A percentile compares a stretch with the other conserved stretches of the same genome.
phyloP scores from a whole-genome alignment of 768 basidiomycete genomes.

The Chalciporus pseudorubinellus region DNA sequence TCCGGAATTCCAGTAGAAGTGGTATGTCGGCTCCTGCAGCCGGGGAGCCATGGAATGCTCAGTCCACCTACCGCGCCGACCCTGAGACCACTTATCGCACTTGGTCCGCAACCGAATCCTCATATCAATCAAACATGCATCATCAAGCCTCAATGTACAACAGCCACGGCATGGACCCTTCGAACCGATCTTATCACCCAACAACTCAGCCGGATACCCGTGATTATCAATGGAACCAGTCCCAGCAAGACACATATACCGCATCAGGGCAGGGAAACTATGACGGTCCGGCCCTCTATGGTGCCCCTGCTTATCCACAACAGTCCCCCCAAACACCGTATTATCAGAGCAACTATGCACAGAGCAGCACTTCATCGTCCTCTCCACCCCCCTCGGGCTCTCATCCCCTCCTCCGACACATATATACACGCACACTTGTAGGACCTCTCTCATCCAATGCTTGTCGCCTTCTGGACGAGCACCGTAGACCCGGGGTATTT shows the following conservation, averaged over 20 bases:
- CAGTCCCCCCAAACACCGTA: slow-evolving; percentile 30
- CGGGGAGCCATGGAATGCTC: slow-evolving; percentile 24
- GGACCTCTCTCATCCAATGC: slow-evolving; percentile 88
- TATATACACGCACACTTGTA: slow-evolving; percentile 85
- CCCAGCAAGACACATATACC: slow-evolving; percentile 26
- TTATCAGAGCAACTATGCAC: slow-evolving; percentile 28
- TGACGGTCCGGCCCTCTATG: slow-evolving; percentile 24
- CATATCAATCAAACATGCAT: slow-evolving; percentile 34
- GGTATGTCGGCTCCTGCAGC: slow-evolving; percentile 17
- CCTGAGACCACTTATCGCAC: slow-evolving; percentile 42
- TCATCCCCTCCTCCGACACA: slow-evolving; percentile 57
- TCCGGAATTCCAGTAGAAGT: slow-evolving; percentile 37
- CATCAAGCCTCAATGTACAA: slow-evolving; percentile 25
- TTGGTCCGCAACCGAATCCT: slow-evolving; percentile 44
- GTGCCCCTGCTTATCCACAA: slow-evolving; percentile 26
- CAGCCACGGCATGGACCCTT: slow-evolving; percentile 39
- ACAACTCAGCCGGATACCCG: slow-evolving; percentile 37
- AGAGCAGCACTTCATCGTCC: slow-evolving; percentile 22
- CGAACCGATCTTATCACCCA: slow-evolving; percentile 34
- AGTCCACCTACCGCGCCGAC: slow-evolving; percentile 28
- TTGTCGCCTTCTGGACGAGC: slow-evolving; percentile 78
- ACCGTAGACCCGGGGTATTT: slow-evolving; percentile 84
- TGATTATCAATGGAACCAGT: slow-evolving; percentile 34
- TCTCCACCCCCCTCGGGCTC: slow-evolving; percentile 32
- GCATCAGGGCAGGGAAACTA: slow-evolving; percentile 28